phyloP scores from a whole-genome alignment of 148 eudicot species.

The Beta vulgaris region DNA sequence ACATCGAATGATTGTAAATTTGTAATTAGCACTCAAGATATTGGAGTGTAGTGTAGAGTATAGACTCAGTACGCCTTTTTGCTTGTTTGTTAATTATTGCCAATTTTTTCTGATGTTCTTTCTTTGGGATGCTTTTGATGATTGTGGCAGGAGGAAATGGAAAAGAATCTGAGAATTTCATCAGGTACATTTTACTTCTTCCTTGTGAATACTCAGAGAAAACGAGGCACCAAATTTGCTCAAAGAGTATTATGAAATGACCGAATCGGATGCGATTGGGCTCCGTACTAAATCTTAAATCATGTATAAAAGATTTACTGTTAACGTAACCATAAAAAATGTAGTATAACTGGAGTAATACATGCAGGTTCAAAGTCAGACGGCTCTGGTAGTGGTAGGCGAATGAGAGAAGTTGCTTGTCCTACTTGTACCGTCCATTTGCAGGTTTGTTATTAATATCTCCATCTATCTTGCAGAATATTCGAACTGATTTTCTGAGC shows the following conservation, averaged over 20 bases:
- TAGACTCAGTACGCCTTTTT: slow-evolving; percentile 1
- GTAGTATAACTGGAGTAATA: slow-evolving; percentile 1
- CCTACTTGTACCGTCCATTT: slow-evolving; percentile 96
- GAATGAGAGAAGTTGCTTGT: slow-evolving; percentile 97
- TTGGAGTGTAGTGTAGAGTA: slow-evolving; percentile 3
- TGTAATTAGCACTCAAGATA: neutral
- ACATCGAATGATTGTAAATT: neutral
- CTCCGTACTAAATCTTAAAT: neutral
- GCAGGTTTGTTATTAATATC: slow-evolving; percentile 56
- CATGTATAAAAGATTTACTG: neutral
- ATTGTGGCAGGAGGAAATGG: slow-evolving; percentile 83
- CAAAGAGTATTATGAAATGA: neutral
- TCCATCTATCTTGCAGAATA: neutral
- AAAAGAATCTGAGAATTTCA: slow-evolving; percentile 64
- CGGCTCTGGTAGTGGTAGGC: slow-evolving; percentile 53
- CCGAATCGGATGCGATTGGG: neutral
- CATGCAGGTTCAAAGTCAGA: slow-evolving; percentile 57
- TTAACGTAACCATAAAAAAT: neutral
- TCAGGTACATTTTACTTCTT: slow-evolving; percentile 50
- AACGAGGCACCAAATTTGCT: neutral
- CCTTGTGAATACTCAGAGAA: neutral
- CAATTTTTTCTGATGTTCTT: neutral
- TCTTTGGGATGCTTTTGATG: neutral
- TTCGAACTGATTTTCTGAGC: neutral
- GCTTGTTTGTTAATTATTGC: neutral